Evolutionary conservation across 352 stramenopile species (phyloP).

Genomic region (Phytophthora megakarya): DNA sequence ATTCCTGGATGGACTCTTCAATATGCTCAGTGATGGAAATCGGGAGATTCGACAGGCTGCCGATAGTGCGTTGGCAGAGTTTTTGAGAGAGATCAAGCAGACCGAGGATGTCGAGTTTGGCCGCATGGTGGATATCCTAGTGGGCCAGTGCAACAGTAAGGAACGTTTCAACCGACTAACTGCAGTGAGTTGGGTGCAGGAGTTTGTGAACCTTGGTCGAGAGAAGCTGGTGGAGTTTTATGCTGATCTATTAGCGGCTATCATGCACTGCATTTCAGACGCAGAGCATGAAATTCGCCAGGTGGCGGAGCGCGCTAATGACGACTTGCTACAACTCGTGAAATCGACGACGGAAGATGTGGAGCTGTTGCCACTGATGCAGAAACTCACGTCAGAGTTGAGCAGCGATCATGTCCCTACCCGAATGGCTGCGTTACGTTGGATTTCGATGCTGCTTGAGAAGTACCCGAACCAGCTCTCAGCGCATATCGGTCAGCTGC

Average conservation of each 20-base stretch:
- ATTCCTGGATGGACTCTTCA: constrained; percentile 99
- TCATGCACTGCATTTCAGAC: constrained; percentile 98
- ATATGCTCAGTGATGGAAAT: constrained; percentile 99
- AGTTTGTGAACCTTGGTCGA: constrained; percentile 96
- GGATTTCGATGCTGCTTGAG: constrained; percentile 99
- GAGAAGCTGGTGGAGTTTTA: constrained; percentile 96
- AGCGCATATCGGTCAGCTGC: constrained; percentile 90
- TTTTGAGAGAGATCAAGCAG: constrained; percentile 96
- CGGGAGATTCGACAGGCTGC: constrained; percentile 97
- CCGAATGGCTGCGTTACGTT: constrained; percentile 93
- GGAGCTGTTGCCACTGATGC: constrained; percentile 93
- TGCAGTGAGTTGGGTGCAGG: constrained; percentile 97
- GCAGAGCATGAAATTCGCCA: constrained; percentile 96
- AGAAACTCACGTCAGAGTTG: constrained; percentile 95
- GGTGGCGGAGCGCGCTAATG: constrained; percentile 96
- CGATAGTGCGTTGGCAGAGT: constrained; percentile 94
- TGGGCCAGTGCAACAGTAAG: constrained; percentile 97
- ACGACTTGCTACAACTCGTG: constrained; percentile 96
- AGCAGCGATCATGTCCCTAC: constrained; percentile 96
- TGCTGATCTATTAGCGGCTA: constrained; percentile 94
- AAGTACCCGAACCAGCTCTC: constrained; percentile 95
- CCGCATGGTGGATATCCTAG: constrained; percentile 97
- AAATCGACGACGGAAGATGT: constrained; percentile 90
- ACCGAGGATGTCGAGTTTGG: constrained; percentile 97
- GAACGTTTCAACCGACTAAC: constrained; percentile 97